A percentile compares a stretch with the other conserved stretches of the same genome.
Evolutionary conservation across 2,329 filamentous ascomycete species (phyloP).

Genomic region (Ophiocordyceps robertsii): DNA sequence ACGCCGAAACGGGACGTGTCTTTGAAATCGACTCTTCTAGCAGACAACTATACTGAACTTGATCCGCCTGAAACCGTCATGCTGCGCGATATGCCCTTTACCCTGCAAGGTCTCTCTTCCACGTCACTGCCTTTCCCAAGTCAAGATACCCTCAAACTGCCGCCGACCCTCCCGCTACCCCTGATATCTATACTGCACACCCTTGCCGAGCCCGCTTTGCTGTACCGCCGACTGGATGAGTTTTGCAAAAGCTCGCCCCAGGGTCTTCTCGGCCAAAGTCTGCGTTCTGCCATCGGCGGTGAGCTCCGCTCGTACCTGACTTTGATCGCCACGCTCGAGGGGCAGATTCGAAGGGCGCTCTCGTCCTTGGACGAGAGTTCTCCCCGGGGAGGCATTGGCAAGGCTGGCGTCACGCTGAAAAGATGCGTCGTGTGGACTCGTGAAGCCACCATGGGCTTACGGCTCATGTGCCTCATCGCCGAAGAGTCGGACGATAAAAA

Average conservation of each 20-base stretch:
- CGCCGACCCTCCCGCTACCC: constrained; percentile 66
- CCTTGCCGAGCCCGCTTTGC: constrained; percentile 81
- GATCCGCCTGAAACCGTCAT: constrained; percentile 53
- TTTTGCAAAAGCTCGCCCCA: constrained; percentile 74
- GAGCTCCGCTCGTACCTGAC: constrained; percentile 85
- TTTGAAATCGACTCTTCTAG: constrained; percentile 42
- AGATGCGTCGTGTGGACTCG: constrained; percentile 94
- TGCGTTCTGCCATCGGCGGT: constrained; percentile 71
- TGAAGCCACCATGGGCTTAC: constrained; percentile 88
- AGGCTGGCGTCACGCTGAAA: constrained; percentile 85
- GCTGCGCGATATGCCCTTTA: constrained; percentile 77
- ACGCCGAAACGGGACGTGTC: constrained; percentile 33
- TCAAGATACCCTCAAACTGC: constrained; percentile 58
- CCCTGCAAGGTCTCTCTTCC: constrained; percentile 82
- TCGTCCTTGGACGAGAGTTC: constrained; percentile 56
- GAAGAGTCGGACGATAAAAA: constrained; percentile 74
- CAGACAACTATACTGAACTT: constrained; percentile 41
- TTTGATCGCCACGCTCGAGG: constrained; percentile 82
- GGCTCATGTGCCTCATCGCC: constrained; percentile 86
- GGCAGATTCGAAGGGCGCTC: constrained; percentile 75
- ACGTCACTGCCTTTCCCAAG: constrained; percentile 67
- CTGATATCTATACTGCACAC: constrained; percentile 79
- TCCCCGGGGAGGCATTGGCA: constrained; percentile 60
- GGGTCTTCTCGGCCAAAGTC: constrained; percentile 81
- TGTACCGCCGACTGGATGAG: constrained; percentile 67